Conservation (phyloP, 805 yeast species). For the Kodamaea hsintzibuensis region DNA sequence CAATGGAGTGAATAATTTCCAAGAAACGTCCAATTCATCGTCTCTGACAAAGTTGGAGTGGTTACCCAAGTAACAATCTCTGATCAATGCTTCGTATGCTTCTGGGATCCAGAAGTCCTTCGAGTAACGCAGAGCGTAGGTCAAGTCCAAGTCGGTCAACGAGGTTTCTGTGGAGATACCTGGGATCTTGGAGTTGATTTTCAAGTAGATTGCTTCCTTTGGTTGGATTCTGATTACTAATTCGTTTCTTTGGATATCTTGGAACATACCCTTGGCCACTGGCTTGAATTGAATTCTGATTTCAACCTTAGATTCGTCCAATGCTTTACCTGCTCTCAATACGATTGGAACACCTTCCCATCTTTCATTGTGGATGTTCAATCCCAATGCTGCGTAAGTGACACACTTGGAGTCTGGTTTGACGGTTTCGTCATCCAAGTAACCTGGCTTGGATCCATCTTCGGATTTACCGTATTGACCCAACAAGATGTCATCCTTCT, state of each 20-base stretch:
- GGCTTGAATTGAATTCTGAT: conserved; percentile 89
- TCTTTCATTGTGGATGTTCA: conserved; percentile 85
- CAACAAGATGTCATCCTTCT: conserved; percentile 63
- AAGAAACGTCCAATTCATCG: conserved; percentile 91
- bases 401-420: conserved; percentile 79
- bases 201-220: conserved; percentile 88
- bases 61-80: conserved; percentile 87
- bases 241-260: conserved; percentile 84
- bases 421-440: conserved; percentile 90
- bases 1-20: conserved; percentile 92
- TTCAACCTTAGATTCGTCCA: conserved; percentile 92
- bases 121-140: conserved; percentile 75
- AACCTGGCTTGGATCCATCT: conserved; percentile 89
- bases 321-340: conserved; percentile 96
- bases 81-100: conserved; percentile 93
- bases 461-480: conserved; percentile 87
- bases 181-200: conserved; percentile 91
- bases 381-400: conserved; percentile 84
- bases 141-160: conserved; percentile 86
- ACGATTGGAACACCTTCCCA: conserved; percentile 99
- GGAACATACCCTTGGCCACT: conserved; percentile 80
- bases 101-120: conserved; percentile 93
- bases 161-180: conserved; percentile 83
- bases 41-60: conserved; percentile 98
- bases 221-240: conserved; percentile 94